These are phyloP conservation scores for Pseudocercospora musae DNA, from an alignment of 2,329 filamentous ascomycete genomes.

Conservation along the genomic window DNA sequence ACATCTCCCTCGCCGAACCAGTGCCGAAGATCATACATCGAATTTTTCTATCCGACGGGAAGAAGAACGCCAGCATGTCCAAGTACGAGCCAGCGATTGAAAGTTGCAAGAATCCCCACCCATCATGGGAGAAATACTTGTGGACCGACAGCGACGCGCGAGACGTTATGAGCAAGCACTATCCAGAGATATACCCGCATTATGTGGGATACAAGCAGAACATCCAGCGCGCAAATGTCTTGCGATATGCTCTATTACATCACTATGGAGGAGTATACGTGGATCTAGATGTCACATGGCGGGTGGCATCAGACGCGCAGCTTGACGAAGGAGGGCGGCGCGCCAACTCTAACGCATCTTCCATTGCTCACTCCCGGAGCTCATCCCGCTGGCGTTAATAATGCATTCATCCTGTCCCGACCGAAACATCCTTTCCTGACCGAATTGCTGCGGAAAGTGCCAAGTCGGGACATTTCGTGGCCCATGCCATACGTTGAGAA, in stretches of 20 bases:
- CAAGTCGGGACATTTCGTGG: conserved; percentile 25
- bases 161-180: conserved; percentile 25
- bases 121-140: conserved; percentile 24
- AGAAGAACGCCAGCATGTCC: conserved; percentile 14
- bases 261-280: conserved; percentile 32
- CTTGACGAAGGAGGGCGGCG: conserved; percentile 2
- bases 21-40: conserved; percentile 30
- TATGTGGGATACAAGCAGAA: conserved; percentile 28
- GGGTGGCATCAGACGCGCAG: conserved; percentile 20
- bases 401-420: conserved; percentile 31
- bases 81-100: conserved; percentile 22
- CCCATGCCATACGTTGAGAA: conserved; percentile 31
- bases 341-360: conserved; percentile 19
- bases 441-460: conserved; percentile 20
- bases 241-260: conserved; percentile 30
- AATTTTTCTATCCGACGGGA: conserved; percentile 26
- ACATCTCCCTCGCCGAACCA: conserved; percentile 6
- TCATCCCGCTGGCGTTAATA: conserved; percentile 32
- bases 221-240: conserved; percentile 31
- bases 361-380: conserved; percentile 29
- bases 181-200: conserved; percentile 25
- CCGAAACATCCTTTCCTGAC: conserved; percentile 26
- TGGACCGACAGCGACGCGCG: conserved; percentile 27
- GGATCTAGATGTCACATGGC: conserved; percentile 31
- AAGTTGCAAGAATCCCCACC: conserved; percentile 26